phyloP scores from a whole-genome alignment of 495 filamentous ascomycete genomes.

The Staphylotrichum longicolle region DNA sequence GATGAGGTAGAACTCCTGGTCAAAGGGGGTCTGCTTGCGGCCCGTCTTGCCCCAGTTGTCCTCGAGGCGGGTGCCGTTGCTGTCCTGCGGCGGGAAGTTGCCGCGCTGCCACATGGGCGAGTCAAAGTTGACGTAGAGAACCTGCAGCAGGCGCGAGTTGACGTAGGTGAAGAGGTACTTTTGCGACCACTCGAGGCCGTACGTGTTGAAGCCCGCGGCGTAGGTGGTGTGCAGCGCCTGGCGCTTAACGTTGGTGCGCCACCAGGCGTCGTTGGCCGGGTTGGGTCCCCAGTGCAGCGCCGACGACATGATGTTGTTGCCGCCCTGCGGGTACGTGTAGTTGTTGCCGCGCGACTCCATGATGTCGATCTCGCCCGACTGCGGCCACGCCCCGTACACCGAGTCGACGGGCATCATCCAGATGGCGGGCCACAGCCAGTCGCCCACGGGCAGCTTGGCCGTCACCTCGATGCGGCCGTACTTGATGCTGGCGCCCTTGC shows the following conservation, averaged over 20 bases:
- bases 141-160: constrained; percentile 73
- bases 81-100: constrained; percentile 64
- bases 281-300: constrained; percentile 78
- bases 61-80: constrained; percentile 65
- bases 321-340: constrained; percentile 67
- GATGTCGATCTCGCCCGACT: constrained; percentile 85
- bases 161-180: constrained; percentile 88
- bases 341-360: constrained; percentile 78
- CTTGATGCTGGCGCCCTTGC: constrained; percentile 64
- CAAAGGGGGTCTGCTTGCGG: constrained; percentile 67
- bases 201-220: constrained; percentile 64
- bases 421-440: constrained; percentile 90
- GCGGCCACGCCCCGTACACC: constrained; percentile 74
- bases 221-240: constrained; percentile 75
- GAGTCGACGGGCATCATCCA: constrained; percentile 81
- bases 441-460: constrained; percentile 69
- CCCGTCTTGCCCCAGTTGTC: constrained; percentile 69
- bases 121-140: constrained; percentile 76
- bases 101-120: constrained; percentile 69
- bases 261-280: constrained; percentile 62
- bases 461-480: constrained; percentile 80
- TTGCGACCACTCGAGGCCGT: constrained; percentile 80
- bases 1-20: constrained; percentile 78
- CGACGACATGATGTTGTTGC: constrained; percentile 79
- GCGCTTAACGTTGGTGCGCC: constrained; percentile 73